phyloP scores from a whole-genome alignment of 495 filamentous ascomycete species.

The Ramalina intermedia region DNA sequence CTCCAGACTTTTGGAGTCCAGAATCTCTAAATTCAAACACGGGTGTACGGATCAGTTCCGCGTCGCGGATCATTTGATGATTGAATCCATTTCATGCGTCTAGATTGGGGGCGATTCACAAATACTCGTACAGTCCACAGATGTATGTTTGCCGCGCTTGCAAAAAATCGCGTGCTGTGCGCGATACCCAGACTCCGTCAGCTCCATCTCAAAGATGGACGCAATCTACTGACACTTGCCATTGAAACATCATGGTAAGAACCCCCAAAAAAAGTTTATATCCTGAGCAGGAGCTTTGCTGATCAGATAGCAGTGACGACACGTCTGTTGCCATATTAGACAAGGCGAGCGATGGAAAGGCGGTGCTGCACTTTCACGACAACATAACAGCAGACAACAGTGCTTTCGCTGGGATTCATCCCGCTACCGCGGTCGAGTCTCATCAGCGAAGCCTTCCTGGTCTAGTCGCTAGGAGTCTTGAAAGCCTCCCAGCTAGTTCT shows the following conservation, averaged over 20 bases:
- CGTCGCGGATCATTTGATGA: too few species aligned
- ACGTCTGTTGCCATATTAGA: slow-evolving; percentile 80
- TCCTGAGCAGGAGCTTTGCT: not conserved
- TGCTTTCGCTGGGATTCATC: slow-evolving; percentile 61
- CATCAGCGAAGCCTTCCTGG: slow-evolving; percentile 54
- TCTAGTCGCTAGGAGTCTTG: slow-evolving; percentile 51
- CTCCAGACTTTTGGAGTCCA: too few species aligned
- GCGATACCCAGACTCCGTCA: too few species aligned
- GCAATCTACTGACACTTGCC: slow-evolving; percentile 56
- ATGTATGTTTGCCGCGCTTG: too few species aligned
- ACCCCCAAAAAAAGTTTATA: slow-evolving; percentile 4
- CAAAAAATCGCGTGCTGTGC: too few species aligned
- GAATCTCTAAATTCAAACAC: too few species aligned
- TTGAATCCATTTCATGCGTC: too few species aligned
- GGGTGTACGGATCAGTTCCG: too few species aligned
- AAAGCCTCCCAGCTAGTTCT: slow-evolving; percentile 28
- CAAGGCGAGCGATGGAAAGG: slow-evolving; percentile 27
- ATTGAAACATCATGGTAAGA: slow-evolving; percentile 81
- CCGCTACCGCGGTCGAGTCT: slow-evolving; percentile 52
- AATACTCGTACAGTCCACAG: too few species aligned
- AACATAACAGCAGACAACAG: slow-evolving; percentile 69
- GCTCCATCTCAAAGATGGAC: not conserved
- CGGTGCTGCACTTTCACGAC: slow-evolving; percentile 57
- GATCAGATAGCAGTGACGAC: slow-evolving; percentile 51
- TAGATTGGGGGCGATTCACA: too few species aligned